Evolutionary conservation across 768 basidiomycete genomes (phyloP).

Genomic region (Mycena rebaudengoi): DNA sequence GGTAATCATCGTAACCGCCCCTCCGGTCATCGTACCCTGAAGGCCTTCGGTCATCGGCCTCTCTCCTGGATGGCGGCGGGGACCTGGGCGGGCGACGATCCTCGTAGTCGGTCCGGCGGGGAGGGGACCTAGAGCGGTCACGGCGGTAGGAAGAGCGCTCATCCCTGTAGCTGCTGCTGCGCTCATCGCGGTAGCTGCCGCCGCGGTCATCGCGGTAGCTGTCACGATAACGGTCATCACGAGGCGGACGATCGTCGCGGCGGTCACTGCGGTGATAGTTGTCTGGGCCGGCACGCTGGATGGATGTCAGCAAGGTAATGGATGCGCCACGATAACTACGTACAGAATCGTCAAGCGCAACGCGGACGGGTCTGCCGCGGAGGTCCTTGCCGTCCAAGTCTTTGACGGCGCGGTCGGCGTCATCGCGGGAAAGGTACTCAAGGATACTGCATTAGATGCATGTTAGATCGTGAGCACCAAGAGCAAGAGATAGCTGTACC

Average conservation of each 20-base stretch:
- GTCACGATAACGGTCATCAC: conserved; percentile 69
- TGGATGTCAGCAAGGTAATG: conserved; percentile 13
- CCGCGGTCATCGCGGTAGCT: conserved; percentile 61
- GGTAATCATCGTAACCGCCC: conserved; percentile 85
- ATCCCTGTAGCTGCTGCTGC: conserved; percentile 47
- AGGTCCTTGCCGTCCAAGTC: conserved; percentile 88
- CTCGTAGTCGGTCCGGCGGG: conserved; percentile 74
- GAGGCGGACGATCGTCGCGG: conserved; percentile 61
- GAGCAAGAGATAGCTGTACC: conserved; percentile 59
- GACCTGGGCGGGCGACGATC: conserved; percentile 27
- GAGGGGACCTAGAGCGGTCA: conserved; percentile 85
- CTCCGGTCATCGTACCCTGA: conserved; percentile 94
- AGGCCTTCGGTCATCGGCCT: conserved; percentile 83
- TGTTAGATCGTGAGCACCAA: not conserved
- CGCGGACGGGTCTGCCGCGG: conserved; percentile 82
- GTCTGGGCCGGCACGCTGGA: conserved; percentile 70
- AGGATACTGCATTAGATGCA: conserved; percentile 69
- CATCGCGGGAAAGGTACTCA: conserved; percentile 88
- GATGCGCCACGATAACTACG: conserved; percentile 28
- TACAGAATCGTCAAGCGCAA: conserved; percentile 71
- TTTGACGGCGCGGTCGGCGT: conserved; percentile 93
- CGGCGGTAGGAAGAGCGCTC: conserved; percentile 68
- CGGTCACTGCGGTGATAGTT: conserved; percentile 83
- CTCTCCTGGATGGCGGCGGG: conserved; percentile 66
- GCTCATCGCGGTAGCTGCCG: conserved; percentile 52